Evolutionary conservation across 1,139 yeast species (phyloP).

Genomic region (Debaryomyces subglobosus): DNA sequence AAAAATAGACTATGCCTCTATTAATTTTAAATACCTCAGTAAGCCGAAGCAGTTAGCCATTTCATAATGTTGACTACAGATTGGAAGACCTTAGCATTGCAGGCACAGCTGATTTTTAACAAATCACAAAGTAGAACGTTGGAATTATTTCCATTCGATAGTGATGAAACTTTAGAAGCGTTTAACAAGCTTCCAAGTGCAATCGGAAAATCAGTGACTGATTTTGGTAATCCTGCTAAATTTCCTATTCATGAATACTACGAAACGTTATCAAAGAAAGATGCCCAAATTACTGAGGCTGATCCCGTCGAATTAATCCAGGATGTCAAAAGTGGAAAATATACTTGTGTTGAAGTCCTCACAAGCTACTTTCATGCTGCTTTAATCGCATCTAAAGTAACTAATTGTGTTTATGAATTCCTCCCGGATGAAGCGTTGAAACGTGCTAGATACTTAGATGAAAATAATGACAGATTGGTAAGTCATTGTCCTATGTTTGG

Average conservation of each 20-base stretch:
- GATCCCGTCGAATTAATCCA: conserved; percentile 38
- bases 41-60: neutral
- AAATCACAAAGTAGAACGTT: conserved; percentile 15
- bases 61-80: neutral
- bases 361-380: conserved; percentile 56
- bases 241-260: conserved; percentile 16
- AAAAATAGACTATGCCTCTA: neutral
- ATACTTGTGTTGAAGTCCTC: conserved; percentile 48
- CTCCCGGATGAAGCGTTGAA: conserved; percentile 37
- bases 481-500: conserved; percentile 14
- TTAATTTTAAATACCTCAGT: no score
- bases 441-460: conserved; percentile 35
- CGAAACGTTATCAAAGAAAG: conserved; percentile 22
- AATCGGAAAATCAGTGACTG: conserved; percentile 21
- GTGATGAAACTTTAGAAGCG: conserved; percentile 13
- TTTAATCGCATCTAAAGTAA: conserved; percentile 36
- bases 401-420: conserved; percentile 37
- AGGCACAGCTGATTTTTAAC: neutral
- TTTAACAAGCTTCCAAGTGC: conserved; percentile 23
- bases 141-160: conserved; percentile 25
- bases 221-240: conserved; percentile 25
- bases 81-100: neutral
- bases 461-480: conserved; percentile 5
- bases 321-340: conserved; percentile 35
- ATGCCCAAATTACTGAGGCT: conserved; percentile 50